Base-by-base conservation (phyloP, 306 rosid genomes). In the Oemleria cerasiformis region DNA sequence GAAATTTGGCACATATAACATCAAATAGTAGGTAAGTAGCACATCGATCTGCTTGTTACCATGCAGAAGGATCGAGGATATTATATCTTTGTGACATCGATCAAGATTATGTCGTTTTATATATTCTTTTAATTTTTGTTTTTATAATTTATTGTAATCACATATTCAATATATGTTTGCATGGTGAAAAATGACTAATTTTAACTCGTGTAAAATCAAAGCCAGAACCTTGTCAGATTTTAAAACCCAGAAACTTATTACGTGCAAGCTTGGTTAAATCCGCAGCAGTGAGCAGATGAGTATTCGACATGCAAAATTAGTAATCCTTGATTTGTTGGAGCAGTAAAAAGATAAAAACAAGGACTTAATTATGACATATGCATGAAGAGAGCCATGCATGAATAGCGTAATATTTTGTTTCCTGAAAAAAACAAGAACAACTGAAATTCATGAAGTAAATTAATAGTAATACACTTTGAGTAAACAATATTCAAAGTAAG, bases 401-500 rank as follows among this genome's bases (percentile, higher is more conserved):
- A 25, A 57, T 57, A 34, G 20, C 34, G 34, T 30, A 30, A 30
- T 30, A 59, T 13, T 59, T 58, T 58, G 19, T 30, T 58, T 58
- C 63, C 19, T 23, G 16, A 56, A 23, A 56, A 56, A 5, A 1
- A 2, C 36, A 23, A 23, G 21, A 57, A 23, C 62, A 25, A 25
- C 25, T 9, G 5, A 59, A 59, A 7, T 59, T 39, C 9, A 19
- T 40, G 39, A 57, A 54, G 21, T 11, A 56, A 57, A 54, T 13
- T 11, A 56, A 16, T 9, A 15, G 8, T 42, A 23, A 3, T 6
- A 23, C 55, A 57, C 51, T 69, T 54, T 40, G n/a, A 54, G 23
- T 55, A 14, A 66, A 53, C 62, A 67, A 63, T 12, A 39, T 25
- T 58, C 68, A 63, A 75, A 76, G 23, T 34, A 61, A 61, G 44